Percentiles rank a stretch among this genome's conserved stretches.
phyloP scores from a whole-genome alignment of 306 rosid genomes.

The Trifolium pratense region DNA sequence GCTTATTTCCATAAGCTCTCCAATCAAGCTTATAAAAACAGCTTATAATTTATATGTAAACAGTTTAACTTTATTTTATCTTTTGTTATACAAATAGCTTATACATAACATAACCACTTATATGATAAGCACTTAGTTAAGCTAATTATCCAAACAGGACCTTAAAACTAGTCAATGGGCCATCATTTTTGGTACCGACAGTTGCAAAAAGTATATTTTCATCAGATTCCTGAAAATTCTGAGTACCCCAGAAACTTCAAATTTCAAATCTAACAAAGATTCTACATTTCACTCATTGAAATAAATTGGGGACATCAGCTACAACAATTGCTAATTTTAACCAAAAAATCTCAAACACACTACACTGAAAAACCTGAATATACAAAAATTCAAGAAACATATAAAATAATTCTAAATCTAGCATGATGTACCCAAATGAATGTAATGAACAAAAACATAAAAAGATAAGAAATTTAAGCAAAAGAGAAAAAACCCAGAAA shows the following conservation, averaged over 20 bases:
- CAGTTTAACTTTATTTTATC: neutral
- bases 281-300: neutral
- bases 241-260: slow-evolving; percentile 30
- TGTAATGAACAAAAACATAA: neutral
- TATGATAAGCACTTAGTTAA: neutral
- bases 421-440: slow-evolving; percentile 11
- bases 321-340: neutral
- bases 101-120: neutral
- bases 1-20: neutral
- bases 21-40: neutral
- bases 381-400: neutral
- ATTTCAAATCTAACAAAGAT: slow-evolving; percentile 31
- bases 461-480: slow-evolving; percentile 9
- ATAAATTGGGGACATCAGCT: too few species aligned
- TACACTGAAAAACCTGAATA: slow-evolving; percentile 17
- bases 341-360: too few species aligned
- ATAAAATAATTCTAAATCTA: slow-evolving; percentile 7
- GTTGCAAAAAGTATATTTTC: neutral
- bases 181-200: slow-evolving; percentile 1
- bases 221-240: slow-evolving; percentile 20
- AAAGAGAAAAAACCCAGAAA: slow-evolving; percentile 28
- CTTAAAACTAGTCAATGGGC: slow-evolving; percentile 12
- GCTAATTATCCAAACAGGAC: neutral
- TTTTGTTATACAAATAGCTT: neutral
- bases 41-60: neutral